Evolutionary conservation across 2,329 filamentous ascomycete species (phyloP), one percentile per base, ranked within the genome.

Genomic region (Aspergillus transmontanensis): DNA sequence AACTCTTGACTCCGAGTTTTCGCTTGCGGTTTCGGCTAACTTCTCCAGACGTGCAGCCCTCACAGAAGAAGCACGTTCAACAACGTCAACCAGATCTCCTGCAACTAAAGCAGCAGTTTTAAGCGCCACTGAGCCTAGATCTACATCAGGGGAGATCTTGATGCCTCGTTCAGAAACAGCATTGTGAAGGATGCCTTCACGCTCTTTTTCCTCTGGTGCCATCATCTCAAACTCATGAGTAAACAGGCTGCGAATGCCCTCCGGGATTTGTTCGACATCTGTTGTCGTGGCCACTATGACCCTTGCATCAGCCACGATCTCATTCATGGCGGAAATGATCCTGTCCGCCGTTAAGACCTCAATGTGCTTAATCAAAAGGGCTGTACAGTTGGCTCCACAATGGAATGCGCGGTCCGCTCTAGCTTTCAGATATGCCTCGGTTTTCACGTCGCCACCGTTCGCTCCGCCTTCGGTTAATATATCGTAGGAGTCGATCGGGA

Each of bases 61-160:
- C 7, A 93, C 93, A 12, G 94, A 88, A 1, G 92, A 83, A 1
- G 95, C 95, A 54, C 95, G 88, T 72, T 97, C 94, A 36, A 97
- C 92, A 0, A 99, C 94, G 73, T 99, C 95, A 1, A 96, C 90
- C 11, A 99, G 81, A 74, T 99, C 94, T 16, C 94, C 95, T 23
- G 95, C 95, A 3, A 99, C 95, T 9, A 99, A 84, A 1, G 95
- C 95, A 7, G 95, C 95, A 10, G 95, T 99, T 81, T 98, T 98
- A 57, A 99, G 85, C 0, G 95, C 95, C 19, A 99, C 89, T 11
- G 90, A 88, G 65, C 88, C 86, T 6, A 99, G 83, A 61, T 97
- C 93, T 4, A 97, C 92, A 57, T 94, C 90, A 0, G 90, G 86
- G 21, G 94, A 91, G 2, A 97, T 80, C n/a, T 87, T 85, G 26